These are phyloP conservation scores for Curvularia eragrostidis DNA, from an alignment of 2,329 filamentous ascomycete species.

Conservation along the genomic window DNA sequence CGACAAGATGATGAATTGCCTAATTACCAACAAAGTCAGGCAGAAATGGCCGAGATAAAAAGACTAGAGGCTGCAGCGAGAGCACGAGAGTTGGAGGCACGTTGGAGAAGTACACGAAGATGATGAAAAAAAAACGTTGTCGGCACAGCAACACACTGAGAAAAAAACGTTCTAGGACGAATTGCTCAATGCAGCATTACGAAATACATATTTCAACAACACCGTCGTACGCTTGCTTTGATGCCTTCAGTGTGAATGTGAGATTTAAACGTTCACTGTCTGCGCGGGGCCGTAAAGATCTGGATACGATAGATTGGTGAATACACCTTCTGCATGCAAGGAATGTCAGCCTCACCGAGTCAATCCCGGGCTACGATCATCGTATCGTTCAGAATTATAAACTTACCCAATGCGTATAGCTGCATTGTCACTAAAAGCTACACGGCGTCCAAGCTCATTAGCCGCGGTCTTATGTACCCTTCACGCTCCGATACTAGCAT, in stretches of 20 bases:
- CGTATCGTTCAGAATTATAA: background rate
- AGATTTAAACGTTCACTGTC: background rate
- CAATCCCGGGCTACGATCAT: background rate
- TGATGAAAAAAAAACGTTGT: background rate
- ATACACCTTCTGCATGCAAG: background rate
- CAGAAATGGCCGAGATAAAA: conserved; percentile 51
- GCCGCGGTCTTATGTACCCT: background rate
- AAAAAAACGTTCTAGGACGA: background rate
- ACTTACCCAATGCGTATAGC: background rate
- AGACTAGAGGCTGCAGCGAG: conserved; percentile 52
- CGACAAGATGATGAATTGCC: conserved; percentile 51
- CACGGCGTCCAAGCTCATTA: background rate
- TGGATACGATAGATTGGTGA: background rate
- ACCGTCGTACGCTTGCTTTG: background rate
- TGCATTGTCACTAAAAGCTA: background rate
- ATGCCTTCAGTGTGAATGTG: background rate
- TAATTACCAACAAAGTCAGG: conserved; percentile 57
- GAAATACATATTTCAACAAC: background rate
- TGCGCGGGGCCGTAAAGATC: background rate
- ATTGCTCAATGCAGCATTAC: background rate
- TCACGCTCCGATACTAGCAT: background rate
- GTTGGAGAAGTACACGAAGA: conserved; percentile 46
- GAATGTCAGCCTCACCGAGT: background rate
- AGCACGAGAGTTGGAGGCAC: conserved; percentile 54
- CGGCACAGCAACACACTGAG: background rate